These are phyloP conservation scores for Lenwebbia sp. DNA, from an alignment of 345 rosid genomes.

Conservation along the genomic window DNA sequence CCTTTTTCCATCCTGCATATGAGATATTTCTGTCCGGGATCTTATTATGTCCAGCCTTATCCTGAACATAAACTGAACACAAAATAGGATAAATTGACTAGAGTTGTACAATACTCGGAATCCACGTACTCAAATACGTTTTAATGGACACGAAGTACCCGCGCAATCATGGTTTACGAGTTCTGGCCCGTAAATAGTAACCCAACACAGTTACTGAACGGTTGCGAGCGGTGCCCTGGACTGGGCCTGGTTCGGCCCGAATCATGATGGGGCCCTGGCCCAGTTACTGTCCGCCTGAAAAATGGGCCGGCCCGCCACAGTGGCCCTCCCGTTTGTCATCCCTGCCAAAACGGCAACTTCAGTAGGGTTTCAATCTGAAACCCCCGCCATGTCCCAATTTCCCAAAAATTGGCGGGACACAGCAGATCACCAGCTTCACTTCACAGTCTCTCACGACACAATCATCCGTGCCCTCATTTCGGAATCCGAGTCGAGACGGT, in stretches of 20 bases:
- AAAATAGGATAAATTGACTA: background rate
- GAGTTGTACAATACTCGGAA: background rate
- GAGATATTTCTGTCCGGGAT: too few relatives aligned
- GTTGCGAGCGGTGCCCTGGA: background rate
- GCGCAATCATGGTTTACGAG: background rate
- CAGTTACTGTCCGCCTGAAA: rapidly evolving
- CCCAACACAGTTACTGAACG: background rate
- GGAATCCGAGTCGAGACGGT: background rate
- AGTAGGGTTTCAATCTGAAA: background rate
- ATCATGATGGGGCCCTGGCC: background rate
- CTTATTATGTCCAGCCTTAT: too few relatives aligned
- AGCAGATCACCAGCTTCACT: background rate
- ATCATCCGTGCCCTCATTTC: background rate
- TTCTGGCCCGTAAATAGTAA: background rate
- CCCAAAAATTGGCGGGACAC: background rate
- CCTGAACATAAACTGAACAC: too few relatives aligned
- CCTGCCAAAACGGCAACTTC: background rate
- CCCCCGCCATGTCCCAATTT: background rate
- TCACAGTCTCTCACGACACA: background rate
- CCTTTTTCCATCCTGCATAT: too few relatives aligned
- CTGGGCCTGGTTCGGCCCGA: background rate
- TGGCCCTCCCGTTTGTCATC: background rate
- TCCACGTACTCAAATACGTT: background rate
- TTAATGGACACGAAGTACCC: background rate
- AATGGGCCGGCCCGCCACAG: background rate